Percentiles rank a stretch among this genome's conserved stretches.
Evolutionary conservation across 257 asterid species (phyloP).

Genomic region (Echites panduratus): DNA sequence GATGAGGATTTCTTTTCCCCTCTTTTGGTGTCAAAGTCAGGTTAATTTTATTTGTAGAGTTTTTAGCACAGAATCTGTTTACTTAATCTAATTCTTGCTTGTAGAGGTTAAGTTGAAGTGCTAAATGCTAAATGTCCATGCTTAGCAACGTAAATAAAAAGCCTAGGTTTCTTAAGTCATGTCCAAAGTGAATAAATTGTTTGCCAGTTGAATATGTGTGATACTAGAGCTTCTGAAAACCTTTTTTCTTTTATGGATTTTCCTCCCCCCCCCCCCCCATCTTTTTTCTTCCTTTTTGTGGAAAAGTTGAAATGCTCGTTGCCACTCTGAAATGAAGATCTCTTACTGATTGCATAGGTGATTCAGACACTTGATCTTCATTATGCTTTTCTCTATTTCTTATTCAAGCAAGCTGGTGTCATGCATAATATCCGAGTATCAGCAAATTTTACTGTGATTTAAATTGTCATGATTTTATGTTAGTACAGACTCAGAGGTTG

Average conservation of each 20-base stretch:
- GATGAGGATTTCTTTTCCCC: not conserved
- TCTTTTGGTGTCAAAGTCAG: not conserved
- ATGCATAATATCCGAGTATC: not conserved
- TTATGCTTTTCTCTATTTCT: not conserved
- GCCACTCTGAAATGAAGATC: not conserved
- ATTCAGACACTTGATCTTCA: not conserved
- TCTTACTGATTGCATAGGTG: not conserved
- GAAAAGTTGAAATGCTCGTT: not conserved
- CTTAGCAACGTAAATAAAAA: not conserved
- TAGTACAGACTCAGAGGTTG: conserved; percentile 51
- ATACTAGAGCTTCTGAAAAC: not conserved
- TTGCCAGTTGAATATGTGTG: not conserved
- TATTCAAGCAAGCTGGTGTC: not conserved
- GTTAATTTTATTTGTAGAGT: not conserved
- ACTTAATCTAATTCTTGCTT: not conserved
- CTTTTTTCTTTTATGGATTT: not conserved
- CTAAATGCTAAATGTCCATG: not conserved
- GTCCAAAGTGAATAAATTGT: not conserved
- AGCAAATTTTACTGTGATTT: not conserved
- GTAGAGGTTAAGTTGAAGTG: not conserved
- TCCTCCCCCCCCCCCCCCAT: no score
- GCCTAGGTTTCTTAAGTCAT: not conserved
- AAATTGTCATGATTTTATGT: not conserved
- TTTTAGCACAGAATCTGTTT: not conserved
- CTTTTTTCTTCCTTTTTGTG: not conserved